Evolutionary conservation across 371 early-diverging fungal genomes (phyloP), one percentile per base, ranked within the genome.

Genomic region (Circinella umbellata): DNA sequence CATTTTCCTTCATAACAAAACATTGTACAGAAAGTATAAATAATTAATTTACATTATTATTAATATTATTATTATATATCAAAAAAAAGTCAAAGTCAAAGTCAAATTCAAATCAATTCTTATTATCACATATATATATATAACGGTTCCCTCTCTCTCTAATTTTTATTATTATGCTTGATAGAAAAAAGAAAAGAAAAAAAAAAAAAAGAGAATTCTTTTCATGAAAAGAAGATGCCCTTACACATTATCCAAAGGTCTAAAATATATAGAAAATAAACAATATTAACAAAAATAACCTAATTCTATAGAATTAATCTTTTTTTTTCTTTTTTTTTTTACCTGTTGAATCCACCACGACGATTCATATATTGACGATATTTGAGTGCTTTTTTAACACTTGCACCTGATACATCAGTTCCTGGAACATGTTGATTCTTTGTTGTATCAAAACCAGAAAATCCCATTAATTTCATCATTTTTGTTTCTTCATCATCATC

Each of bases 341-440:
- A 79, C 82, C 85, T 77, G 71, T 97, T 97, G 76, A 96, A 96
- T n/a, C 96, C 96, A 48, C 96, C 94, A 54, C 92, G 86, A 53
- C 97, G 84, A 77, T 97, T 97, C 98, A 97, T 97, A 79, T 95
- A 97, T 78, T 97, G 98, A 15, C 96, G 88, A 77, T 95, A 96
- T 67, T 91, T 91, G 38, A 96, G 84, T 66, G 90, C 87, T 69
- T 93, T 92, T 66, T 87, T 88, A 55, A 94, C 85, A 66, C 88
- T 89, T 4, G 89, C 91, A 4, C 80, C 90, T n/a, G 91, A 87
- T 4, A 85, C 80, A 73, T 91, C 88, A 42, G 88, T 83, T 34
- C 91, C 93, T 4, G 86, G 72, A 1, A 94, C 92, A 38, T 90
- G 83, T 53, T 91, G 89, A 63, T 89, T 85, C 82, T 96, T 96